These are phyloP conservation scores for Suillus decipiens DNA, from an alignment of 768 basidiomycete genomes.

Conservation along the genomic window DNA sequence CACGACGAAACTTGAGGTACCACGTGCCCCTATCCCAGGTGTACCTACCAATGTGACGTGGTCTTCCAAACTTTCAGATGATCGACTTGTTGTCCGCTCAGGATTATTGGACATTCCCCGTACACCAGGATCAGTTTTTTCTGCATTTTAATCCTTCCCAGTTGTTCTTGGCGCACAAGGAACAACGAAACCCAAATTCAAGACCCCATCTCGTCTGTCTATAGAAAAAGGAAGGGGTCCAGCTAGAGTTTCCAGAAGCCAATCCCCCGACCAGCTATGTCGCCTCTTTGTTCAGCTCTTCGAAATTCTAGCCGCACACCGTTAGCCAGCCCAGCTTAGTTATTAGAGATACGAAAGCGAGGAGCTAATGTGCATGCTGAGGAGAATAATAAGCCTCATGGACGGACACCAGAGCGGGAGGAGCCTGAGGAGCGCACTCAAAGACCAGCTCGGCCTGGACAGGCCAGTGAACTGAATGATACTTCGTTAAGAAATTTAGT, in stretches of 20 bases:
- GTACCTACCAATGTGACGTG: not conserved
- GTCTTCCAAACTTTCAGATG: slow-evolving; percentile 2
- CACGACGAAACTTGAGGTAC: slow-evolving; percentile 6
- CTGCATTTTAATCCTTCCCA: not conserved
- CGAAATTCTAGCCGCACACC: slow-evolving; percentile 53
- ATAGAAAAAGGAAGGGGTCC: too few species aligned
- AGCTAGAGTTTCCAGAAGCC: not conserved
- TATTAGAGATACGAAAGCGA: slow-evolving; percentile 4
- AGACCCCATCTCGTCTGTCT: too few species aligned
- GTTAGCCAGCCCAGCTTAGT: slow-evolving; percentile 38
- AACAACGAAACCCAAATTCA: too few species aligned
- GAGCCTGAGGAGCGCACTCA: not conserved
- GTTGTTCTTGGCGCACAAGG: too few species aligned
- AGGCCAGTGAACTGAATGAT: slow-evolving; percentile 7
- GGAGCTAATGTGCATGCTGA: not conserved
- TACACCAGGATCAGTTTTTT: slow-evolving; percentile 18
- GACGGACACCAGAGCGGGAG: slow-evolving; percentile 13
- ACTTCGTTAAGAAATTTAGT: slow-evolving; percentile 36
- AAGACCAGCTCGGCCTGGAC: not conserved
- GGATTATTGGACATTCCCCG: slow-evolving; percentile 28
- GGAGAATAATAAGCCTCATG: not conserved
- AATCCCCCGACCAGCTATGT: slow-evolving; percentile 36
- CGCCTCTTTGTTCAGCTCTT: slow-evolving; percentile 65
- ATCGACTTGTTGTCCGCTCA: not conserved
- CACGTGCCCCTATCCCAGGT: slow-evolving; percentile 12